These are phyloP conservation scores for Ogataea methylovora DNA, from an alignment of 805 yeast genomes.

Conservation along the genomic window DNA sequence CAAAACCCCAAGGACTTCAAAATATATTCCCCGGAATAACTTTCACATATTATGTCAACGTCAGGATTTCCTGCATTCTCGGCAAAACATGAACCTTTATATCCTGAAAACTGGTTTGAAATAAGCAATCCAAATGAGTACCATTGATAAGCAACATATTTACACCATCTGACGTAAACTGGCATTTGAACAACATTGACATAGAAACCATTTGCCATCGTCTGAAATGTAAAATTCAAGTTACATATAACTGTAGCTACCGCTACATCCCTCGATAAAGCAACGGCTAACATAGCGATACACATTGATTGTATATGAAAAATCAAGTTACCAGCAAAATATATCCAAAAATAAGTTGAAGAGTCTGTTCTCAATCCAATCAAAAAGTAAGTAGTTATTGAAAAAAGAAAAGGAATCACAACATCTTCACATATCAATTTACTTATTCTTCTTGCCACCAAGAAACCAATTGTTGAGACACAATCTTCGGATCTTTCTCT, in stretches of 20 bases:
- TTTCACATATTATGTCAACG: constrained; percentile 30
- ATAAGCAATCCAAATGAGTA: constrained; percentile 65
- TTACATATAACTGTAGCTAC: constrained; percentile 56
- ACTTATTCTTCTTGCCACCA: constrained; percentile 57
- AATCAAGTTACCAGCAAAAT: constrained; percentile 51
- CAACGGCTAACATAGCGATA: constrained; percentile 43
- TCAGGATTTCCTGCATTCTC: constrained; percentile 26
- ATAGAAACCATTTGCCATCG: constrained; percentile 76
- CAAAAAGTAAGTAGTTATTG: constrained; percentile 67
- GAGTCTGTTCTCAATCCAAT: constrained; percentile 51
- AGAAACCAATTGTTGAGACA: constrained; percentile 59
- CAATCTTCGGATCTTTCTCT: constrained; percentile 68
- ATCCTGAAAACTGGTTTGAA: constrained; percentile 60
- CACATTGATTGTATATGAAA: constrained; percentile 50
- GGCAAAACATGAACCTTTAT: constrained; percentile 45
- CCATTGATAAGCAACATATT: constrained; percentile 71
- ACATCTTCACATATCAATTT: constrained; percentile 65
- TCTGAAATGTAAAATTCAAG: constrained; percentile 59
- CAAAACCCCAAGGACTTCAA: constrained; percentile 54
- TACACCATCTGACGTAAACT: constrained; percentile 81
- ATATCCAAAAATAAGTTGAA: constrained; percentile 49
- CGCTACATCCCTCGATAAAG: constrained; percentile 54
- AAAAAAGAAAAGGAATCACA: constrained; percentile 49
- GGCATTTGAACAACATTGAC: constrained; percentile 70
- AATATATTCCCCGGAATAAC: constrained; percentile 49